phyloP scores from a whole-genome alignment of 345 rosid genomes.

The Gossypium bickii region DNA sequence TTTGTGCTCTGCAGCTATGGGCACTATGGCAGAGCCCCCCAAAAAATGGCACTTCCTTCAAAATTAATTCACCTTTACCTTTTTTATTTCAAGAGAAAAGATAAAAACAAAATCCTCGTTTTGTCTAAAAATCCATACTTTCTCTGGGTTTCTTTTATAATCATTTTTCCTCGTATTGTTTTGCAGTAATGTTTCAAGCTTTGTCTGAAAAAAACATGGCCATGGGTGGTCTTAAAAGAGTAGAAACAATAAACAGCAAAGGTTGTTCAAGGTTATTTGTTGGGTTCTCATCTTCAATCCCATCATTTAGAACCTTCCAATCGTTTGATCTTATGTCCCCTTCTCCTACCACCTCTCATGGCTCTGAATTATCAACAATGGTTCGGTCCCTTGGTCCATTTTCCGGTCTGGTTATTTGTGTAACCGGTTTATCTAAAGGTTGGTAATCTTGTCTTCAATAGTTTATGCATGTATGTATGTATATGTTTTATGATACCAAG shows the following conservation, averaged over 20 bases:
- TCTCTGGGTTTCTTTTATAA: slow-evolving; percentile 23
- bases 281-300: slow-evolving; percentile 44
- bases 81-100: background rate
- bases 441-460: background rate
- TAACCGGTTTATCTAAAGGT: slow-evolving; percentile 95
- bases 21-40: background rate
- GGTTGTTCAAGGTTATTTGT: slow-evolving; percentile 76
- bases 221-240: slow-evolving; percentile 56
- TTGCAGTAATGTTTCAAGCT: no score
- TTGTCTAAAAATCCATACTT: slow-evolving; percentile 16
- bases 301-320: slow-evolving; percentile 39
- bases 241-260: slow-evolving; percentile 55
- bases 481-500: no score
- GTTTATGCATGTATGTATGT: no score
- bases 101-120: slow-evolving; percentile 21
- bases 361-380: slow-evolving; percentile 29
- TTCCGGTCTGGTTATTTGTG: slow-evolving; percentile 73
- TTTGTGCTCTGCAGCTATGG: background rate
- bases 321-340: slow-evolving; percentile 41
- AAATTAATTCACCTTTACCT: slow-evolving; percentile 27
- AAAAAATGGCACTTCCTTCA: slow-evolving; percentile 21
- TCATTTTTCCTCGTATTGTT: slow-evolving; percentile 9
- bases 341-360: slow-evolving; percentile 40
- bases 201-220: slow-evolving; percentile 31
- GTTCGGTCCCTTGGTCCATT: slow-evolving; percentile 51